phyloP scores from a whole-genome alignment of 805 yeast species.

The Ogataea paraovalis region DNA sequence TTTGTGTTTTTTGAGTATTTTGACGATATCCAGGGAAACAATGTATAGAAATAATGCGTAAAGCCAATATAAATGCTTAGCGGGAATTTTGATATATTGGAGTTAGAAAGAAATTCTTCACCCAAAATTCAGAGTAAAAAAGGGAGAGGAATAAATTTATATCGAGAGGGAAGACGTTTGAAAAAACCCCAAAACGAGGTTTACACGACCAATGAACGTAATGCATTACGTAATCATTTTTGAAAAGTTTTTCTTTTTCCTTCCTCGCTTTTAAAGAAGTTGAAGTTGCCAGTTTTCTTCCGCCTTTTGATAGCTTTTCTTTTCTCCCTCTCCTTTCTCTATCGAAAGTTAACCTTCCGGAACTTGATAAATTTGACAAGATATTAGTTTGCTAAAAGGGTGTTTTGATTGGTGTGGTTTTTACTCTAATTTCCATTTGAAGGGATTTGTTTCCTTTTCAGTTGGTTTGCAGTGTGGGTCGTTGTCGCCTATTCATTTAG shows the following conservation, averaged over 20 bases:
- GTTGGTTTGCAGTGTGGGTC: constrained; percentile 11
- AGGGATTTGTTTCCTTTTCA: too few relatives aligned
- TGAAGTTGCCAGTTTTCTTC: not conserved
- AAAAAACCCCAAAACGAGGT: too few relatives aligned
- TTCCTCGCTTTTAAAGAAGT: not conserved
- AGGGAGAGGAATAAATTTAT: too few relatives aligned
- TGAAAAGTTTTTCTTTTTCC: not conserved
- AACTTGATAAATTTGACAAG: constrained; percentile 24
- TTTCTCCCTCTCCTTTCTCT: constrained; percentile 11
- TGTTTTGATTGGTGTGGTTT: constrained; percentile 5
- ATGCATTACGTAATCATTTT: not conserved
- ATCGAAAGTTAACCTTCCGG: constrained; percentile 31
- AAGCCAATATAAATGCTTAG: too few relatives aligned
- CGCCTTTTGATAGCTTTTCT: not conserved
- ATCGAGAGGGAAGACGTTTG: too few relatives aligned
- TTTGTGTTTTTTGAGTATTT: too few relatives aligned
- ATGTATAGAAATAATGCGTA: too few relatives aligned
- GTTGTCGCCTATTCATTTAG: constrained; percentile 34
- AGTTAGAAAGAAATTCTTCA: too few relatives aligned
- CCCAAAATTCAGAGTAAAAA: too few relatives aligned
- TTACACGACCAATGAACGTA: too few relatives aligned
- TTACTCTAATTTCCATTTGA: constrained; percentile 1
- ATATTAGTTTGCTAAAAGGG: constrained; percentile 16
- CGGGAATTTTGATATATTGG: too few relatives aligned
- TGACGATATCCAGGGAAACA: too few relatives aligned